Evolutionary conservation across 2,329 filamentous ascomycete genomes (phyloP), one percentile per base, ranked within the genome.

Genomic region (Gyromitra esculenta): DNA sequence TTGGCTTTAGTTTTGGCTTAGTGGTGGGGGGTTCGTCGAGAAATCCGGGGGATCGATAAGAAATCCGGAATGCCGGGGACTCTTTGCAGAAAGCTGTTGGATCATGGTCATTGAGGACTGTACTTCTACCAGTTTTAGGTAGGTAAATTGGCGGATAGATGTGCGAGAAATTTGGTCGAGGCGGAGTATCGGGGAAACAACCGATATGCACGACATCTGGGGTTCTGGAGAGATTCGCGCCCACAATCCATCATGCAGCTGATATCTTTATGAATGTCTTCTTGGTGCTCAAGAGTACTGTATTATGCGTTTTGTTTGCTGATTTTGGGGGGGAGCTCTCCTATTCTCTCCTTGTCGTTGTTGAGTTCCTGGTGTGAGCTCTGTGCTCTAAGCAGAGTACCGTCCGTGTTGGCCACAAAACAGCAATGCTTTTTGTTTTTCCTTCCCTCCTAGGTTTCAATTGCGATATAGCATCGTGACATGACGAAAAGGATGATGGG

Each of bases 1-100:
- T 60, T 68, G 15, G 54, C 5, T 31, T 52, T 41, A 31, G 4
- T 13, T 50, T 1, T 11, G 21, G 25, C 4, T 18, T 13, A 4
- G 43, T 62, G 43, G 43, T 43, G 15, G 48, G 48, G 48, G 31
- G 35, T 15, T 52, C 50, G 50, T 67, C 35, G 31, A 67, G 63
- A 66, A 66, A 54, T 39, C 62, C 62, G 62, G 45, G 62, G 45
- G 63, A 41, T 66, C n/a, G 63, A 66, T 66, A 66, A 52, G 62
- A 25, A 52, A 65, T 56, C 45, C 43, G 43, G 21, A 52, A 18
- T 60, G 37, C 11, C n/a, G 35, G 57, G n/a, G 57, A 21, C 25
- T 52, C 11, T 21, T 8, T 31, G 25, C 25, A 31, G 18, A n/a
- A 54, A 41, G 21, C 15, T 5, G 35, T 21, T 41, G 63, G 57